These are phyloP conservation scores for Neofusicoccum cordaticola DNA, from an alignment of 2,329 filamentous ascomycete species.

Conservation along the genomic window DNA sequence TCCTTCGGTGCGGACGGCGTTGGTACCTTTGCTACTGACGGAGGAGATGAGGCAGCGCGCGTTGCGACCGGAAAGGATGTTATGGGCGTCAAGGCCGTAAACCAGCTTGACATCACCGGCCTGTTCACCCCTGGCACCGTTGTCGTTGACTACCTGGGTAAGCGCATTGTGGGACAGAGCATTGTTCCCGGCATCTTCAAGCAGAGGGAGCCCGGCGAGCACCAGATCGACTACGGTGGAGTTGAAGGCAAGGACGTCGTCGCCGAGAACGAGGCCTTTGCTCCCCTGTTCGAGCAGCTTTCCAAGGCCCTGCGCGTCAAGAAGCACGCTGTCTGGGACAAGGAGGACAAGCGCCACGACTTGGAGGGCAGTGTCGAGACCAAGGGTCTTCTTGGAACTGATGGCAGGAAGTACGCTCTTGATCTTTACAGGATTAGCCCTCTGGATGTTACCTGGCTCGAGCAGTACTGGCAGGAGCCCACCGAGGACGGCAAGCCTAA, in stretches of 20 bases:
- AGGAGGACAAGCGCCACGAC: constrained; percentile 84
- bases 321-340: constrained; percentile 96
- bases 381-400: constrained; percentile 94
- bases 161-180: constrained; percentile 94
- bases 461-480: constrained; percentile 60
- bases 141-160: constrained; percentile 94
- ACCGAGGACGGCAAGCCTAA: constrained; percentile 47
- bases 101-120: constrained; percentile 92
- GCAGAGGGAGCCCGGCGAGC: constrained; percentile 93
- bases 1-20: constrained; percentile 97
- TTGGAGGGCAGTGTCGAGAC: constrained; percentile 96
- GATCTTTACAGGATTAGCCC: constrained; percentile 94
- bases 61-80: constrained; percentile 97
- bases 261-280: constrained; percentile 83
- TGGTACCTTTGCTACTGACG: constrained; percentile 93
- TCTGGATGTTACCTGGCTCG: constrained; percentile 85
- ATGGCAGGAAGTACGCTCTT: constrained; percentile 95
- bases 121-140: constrained; percentile 95
- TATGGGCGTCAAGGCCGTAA: constrained; percentile 87
- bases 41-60: constrained; percentile 91
- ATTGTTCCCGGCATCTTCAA: constrained; percentile 99
- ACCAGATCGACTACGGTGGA: constrained; percentile 97
- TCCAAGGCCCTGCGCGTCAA: constrained; percentile 90
- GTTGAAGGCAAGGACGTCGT: constrained; percentile 97
- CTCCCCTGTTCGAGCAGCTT: constrained; percentile 79